phyloP scores from a whole-genome alignment of 2,329 filamentous ascomycete species.

The Lachnum nothofagi region DNA sequence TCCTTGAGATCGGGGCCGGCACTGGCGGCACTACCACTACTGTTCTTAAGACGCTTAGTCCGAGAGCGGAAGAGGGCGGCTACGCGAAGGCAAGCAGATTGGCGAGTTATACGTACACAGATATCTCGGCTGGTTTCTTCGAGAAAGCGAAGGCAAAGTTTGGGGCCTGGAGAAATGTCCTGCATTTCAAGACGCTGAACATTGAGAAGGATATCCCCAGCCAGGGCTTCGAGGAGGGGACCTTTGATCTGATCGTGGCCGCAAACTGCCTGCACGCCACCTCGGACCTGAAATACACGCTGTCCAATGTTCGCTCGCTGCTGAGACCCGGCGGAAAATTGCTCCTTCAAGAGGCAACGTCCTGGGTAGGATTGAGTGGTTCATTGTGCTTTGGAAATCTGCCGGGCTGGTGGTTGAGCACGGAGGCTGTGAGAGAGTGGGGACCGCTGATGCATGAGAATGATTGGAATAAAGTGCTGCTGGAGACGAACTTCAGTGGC shows the following conservation, averaged over 20 bases:
- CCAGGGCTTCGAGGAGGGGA: neutral
- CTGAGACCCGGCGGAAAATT: neutral
- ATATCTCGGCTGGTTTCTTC: neutral
- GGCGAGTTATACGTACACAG: neutral
- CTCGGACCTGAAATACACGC: neutral
- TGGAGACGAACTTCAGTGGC: conserved; percentile 22
- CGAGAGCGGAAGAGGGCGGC: neutral
- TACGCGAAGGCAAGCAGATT: neutral
- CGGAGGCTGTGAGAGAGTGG: neutral
- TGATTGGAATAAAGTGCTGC: conserved; percentile 28
- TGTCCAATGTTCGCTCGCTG: neutral
- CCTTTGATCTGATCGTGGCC: neutral
- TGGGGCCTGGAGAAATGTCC: neutral
- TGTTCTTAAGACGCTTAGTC: conserved; percentile 14
- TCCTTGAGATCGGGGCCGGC: conserved; percentile 23
- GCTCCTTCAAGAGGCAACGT: too few relatives aligned
- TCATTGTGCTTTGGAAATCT: conserved; percentile 18
- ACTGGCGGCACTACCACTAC: conserved; percentile 9
- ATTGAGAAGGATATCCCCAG: neutral
- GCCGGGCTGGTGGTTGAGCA: too few relatives aligned
- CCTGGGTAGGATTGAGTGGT: too few relatives aligned
- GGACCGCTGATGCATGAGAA: conserved; percentile 12
- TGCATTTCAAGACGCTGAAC: neutral
- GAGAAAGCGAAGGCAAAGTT: neutral
- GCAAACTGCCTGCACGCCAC: neutral